Evolutionary conservation across 805 yeast genomes (phyloP).

Genomic region (Zygotorulaspora chibaensis): DNA sequence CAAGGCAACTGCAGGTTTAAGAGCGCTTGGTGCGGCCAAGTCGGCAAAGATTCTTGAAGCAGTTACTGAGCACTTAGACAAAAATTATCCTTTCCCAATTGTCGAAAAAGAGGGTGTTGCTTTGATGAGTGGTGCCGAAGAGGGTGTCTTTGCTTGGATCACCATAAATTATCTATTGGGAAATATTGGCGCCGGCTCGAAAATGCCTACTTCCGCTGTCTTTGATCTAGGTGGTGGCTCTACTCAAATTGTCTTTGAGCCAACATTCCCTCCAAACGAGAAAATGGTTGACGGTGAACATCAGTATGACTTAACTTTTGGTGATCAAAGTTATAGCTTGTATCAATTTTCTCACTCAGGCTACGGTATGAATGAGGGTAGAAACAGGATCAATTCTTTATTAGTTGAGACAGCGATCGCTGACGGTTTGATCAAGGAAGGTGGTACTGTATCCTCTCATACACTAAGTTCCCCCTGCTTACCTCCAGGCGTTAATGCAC

Average conservation of each 20-base stretch:
- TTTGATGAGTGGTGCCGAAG: conserved; percentile 94
- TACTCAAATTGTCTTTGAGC: conserved; percentile 97
- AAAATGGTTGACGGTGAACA: conserved; percentile 82
- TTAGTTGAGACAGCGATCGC: conserved; percentile 53
- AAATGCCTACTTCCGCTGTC: conserved; percentile 88
- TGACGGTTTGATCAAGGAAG: conserved; percentile 38
- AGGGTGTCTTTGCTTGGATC: conserved; percentile 98
- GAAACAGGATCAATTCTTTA: conserved; percentile 69
- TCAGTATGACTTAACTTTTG: conserved; percentile 74
- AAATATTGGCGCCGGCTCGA: conserved; percentile 74
- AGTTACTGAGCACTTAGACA: conserved; percentile 70
- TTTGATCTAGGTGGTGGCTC: conserved; percentile 98
- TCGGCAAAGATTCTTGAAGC: conserved; percentile 67
- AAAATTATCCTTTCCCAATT: conserved; percentile 86
- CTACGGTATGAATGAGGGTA: conserved; percentile 92
- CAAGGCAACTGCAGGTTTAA: conserved; percentile 96
- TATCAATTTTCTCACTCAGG: conserved; percentile 96
- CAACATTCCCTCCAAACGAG: conserved; percentile 60
- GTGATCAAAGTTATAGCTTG: conserved; percentile 70
- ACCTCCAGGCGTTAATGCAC: conserved; percentile 68
- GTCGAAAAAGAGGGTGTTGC: conserved; percentile 82
- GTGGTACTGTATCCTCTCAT: conserved; percentile 39
- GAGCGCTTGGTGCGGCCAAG: conserved; percentile 75
- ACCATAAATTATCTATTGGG: conserved; percentile 92
- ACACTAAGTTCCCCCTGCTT: conserved; percentile 77